These are phyloP conservation scores for Amaranthus palmeri DNA, from an alignment of 148 eudicot species.

Conservation along the genomic window DNA sequence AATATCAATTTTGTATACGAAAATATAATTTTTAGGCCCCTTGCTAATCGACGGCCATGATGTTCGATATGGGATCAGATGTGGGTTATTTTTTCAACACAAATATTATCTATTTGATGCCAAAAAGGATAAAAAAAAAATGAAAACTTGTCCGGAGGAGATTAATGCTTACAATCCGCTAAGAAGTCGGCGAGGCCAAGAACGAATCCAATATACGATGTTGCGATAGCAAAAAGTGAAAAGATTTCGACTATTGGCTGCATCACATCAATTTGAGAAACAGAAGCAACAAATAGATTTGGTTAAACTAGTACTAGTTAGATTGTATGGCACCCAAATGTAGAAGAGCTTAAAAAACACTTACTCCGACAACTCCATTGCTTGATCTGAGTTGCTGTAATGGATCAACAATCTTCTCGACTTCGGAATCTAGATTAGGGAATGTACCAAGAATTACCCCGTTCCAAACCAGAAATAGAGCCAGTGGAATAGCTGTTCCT, in stretches of 20 bases:
- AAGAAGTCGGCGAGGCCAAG: constrained; percentile 89
- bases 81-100: too few relatives aligned
- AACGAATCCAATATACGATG: constrained; percentile 90
- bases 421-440: constrained; percentile 34
- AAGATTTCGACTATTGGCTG: constrained; percentile 89
- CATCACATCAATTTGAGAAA: constrained; percentile 16
- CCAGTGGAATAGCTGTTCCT: constrained; percentile 82
- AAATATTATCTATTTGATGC: too few relatives aligned
- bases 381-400: constrained; percentile 63
- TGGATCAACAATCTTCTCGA: constrained; percentile 61
- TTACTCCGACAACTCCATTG: constrained; percentile 74
- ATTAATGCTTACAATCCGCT: constrained; percentile 67
- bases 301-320: background rate
- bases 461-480: constrained; percentile 81
- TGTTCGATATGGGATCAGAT: too few relatives aligned
- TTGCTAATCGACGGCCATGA: too few relatives aligned
- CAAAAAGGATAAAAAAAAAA: too few relatives aligned
- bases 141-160: background rate
- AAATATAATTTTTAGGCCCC: too few relatives aligned
- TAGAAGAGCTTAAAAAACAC: constrained; percentile 14
- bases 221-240: constrained; percentile 84
- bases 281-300: constrained; percentile 4
- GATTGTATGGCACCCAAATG: background rate
- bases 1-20: too few relatives aligned
- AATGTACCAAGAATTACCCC: constrained; percentile 87